phyloP scores from a whole-genome alignment of 306 rosid species.

The Quercus engelmannii region DNA sequence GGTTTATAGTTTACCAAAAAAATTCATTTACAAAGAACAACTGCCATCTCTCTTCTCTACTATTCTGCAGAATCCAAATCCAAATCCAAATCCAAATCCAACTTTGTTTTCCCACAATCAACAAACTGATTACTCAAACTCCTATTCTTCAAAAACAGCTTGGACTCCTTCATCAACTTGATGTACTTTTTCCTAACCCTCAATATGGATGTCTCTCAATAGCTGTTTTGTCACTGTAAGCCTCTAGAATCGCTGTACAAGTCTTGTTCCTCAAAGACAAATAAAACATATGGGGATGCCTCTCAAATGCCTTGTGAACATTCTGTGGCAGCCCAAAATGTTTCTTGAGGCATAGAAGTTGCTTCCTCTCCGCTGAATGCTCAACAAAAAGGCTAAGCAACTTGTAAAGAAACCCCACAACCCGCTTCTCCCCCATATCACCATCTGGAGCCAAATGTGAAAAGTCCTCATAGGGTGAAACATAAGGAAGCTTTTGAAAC shows the following conservation, averaged over 20 bases:
- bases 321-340: slow-evolving; percentile 79
- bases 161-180: slow-evolving; percentile 61
- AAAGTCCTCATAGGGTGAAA: slow-evolving; percentile 74
- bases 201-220: slow-evolving; percentile 71
- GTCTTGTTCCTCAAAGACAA: slow-evolving; percentile 69
- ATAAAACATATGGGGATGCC: slow-evolving; percentile 80
- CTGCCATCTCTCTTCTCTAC: slow-evolving; percentile 26
- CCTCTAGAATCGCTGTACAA: slow-evolving; percentile 76
- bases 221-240: slow-evolving; percentile 46
- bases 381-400: slow-evolving; percentile 73
- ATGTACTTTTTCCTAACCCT: slow-evolving; percentile 67
- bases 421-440: slow-evolving; percentile 72
- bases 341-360: slow-evolving; percentile 72
- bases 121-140: slow-evolving; percentile 43
- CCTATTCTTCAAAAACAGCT: slow-evolving; percentile 48
- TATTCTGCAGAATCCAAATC: slow-evolving; percentile 39
- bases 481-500: slow-evolving; percentile 80
- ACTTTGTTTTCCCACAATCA: slow-evolving; percentile 5
- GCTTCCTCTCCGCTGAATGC: slow-evolving; percentile 79
- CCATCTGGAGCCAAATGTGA: slow-evolving; percentile 49
- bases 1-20: no score
- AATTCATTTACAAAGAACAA: slow-evolving; percentile 12
- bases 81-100: slow-evolving; percentile 39
- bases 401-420: slow-evolving; percentile 78
- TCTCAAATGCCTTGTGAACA: slow-evolving; percentile 79